phyloP scores from a whole-genome alignment of 2,329 filamentous ascomycete species.

The Fusarium sp. region DNA sequence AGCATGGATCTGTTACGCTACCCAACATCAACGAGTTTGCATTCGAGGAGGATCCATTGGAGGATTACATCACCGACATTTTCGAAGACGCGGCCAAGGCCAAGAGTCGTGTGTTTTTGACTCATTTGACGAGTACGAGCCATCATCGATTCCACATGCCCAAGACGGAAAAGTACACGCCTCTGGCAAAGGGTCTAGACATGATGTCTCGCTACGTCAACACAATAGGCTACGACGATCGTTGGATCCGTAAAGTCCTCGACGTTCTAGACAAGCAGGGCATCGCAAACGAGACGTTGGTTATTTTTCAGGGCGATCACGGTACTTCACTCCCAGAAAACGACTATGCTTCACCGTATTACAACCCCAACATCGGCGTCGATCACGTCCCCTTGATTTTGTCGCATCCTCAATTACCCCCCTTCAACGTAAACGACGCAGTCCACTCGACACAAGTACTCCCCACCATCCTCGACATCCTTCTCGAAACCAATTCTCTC shows the following conservation, averaged over 20 bases:
- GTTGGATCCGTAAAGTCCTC: constrained; percentile 45
- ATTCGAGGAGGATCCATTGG: constrained; percentile 45
- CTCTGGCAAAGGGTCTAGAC: constrained; percentile 40
- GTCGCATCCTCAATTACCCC: constrained; percentile 45
- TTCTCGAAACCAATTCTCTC: constrained; percentile 45
- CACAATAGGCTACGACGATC: constrained; percentile 45
- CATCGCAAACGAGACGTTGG: constrained; percentile 46
- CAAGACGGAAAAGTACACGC: constrained; percentile 39
- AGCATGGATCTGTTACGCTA: constrained; percentile 43
- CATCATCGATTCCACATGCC: constrained; percentile 48
- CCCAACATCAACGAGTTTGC: constrained; percentile 50
- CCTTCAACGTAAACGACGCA: constrained; percentile 41
- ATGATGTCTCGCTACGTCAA: constrained; percentile 48
- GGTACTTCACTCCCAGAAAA: constrained; percentile 48
- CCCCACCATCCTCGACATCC: constrained; percentile 47
- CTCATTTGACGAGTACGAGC: constrained; percentile 49
- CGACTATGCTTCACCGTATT: constrained; percentile 44
- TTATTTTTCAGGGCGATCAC: constrained; percentile 48
- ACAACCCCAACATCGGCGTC: constrained; percentile 46
- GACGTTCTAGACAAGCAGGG: constrained; percentile 44
- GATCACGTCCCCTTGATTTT: constrained; percentile 46
- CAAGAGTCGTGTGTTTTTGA: constrained; percentile 47
- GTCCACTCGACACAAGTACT: constrained; percentile 46
- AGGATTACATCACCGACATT: constrained; percentile 47
- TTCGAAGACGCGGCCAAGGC: constrained; percentile 44